These are phyloP conservation scores for Acanthamoeba castellanii DNA, from an alignment of 208 protist genomes.

Conservation along the genomic window DNA sequence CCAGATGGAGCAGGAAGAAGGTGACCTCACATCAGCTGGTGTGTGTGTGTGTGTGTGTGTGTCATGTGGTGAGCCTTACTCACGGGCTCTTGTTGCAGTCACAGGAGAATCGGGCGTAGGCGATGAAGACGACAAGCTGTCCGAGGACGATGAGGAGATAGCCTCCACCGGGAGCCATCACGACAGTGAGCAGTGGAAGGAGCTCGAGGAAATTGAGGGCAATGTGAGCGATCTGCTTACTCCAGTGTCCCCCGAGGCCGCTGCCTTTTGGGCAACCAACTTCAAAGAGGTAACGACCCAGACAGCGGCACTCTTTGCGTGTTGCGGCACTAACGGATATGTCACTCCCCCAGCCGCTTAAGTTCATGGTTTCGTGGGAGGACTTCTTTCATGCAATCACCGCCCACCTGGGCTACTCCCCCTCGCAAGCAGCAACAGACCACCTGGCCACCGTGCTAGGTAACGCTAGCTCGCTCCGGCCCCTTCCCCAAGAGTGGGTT, in stretches of 20 bases:
- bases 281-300: constrained; percentile 7
- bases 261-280: not conserved
- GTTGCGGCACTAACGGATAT: too few relatives aligned
- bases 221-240: not conserved
- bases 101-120: constrained; percentile 8
- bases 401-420: not conserved
- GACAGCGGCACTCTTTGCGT: not conserved
- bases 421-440: not conserved
- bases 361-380: constrained; percentile 65
- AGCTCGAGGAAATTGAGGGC: constrained; percentile 28
- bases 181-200: constrained; percentile 11
- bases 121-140: not conserved
- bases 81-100: not conserved
- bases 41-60: not conserved
- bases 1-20: constrained; percentile 12
- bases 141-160: not conserved
- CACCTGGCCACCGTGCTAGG: constrained; percentile 24
- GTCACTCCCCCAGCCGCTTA: not conserved
- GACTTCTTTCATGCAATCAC: constrained; percentile 61
- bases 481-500: not conserved
- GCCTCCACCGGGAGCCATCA: not conserved
- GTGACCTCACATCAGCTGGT: not conserved
- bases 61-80: not conserved
- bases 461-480: not conserved
- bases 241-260: not conserved